phyloP scores from a whole-genome alignment of 805 yeast genomes.

The Cephaloascus albidus region DNA sequence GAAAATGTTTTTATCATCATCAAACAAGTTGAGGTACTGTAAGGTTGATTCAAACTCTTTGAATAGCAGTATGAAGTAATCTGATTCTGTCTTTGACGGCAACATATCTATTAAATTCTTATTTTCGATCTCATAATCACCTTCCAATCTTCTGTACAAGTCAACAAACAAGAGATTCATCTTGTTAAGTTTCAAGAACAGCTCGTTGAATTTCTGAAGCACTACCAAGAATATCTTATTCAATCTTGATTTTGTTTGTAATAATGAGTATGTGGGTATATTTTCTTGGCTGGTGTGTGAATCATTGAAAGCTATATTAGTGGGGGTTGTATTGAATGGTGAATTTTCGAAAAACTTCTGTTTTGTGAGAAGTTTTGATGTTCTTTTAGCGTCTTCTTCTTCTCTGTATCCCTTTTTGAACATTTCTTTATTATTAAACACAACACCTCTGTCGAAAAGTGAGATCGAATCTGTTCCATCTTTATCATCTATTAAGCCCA shows the following conservation, averaged over 20 bases:
- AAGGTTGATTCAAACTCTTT: conserved; percentile 12
- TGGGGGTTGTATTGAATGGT: conserved; percentile 16
- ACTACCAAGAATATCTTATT: conserved; percentile 21
- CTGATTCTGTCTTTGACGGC: conserved; percentile 21
- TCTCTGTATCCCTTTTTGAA: background rate
- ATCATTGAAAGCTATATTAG: conserved; percentile 9
- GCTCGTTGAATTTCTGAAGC: conserved; percentile 20
- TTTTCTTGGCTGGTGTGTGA: conserved; percentile 11
- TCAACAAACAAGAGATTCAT: conserved; percentile 17
- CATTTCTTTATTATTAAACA: background rate
- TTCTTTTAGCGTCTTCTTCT: background rate
- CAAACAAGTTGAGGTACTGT: background rate
- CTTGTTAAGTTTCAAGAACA: conserved; percentile 9
- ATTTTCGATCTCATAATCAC: conserved; percentile 7
- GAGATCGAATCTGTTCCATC: background rate
- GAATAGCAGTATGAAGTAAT: conserved; percentile 16
- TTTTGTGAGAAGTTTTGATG: conserved; percentile 3
- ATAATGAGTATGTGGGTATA: conserved; percentile 18
- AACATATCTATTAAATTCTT: conserved; percentile 10
- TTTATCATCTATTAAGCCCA: conserved; percentile 10
- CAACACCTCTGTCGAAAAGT: background rate
- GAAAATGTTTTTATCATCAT: background rate
- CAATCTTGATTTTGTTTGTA: conserved; percentile 19
- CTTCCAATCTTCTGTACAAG: conserved; percentile 13
- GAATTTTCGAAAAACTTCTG: conserved; percentile 15